A percentile compares a stretch with the other conserved stretches of the same genome.
Evolutionary conservation across 2,329 filamentous ascomycete genomes (phyloP).

Genomic region (Clonostachys rhizophaga): DNA sequence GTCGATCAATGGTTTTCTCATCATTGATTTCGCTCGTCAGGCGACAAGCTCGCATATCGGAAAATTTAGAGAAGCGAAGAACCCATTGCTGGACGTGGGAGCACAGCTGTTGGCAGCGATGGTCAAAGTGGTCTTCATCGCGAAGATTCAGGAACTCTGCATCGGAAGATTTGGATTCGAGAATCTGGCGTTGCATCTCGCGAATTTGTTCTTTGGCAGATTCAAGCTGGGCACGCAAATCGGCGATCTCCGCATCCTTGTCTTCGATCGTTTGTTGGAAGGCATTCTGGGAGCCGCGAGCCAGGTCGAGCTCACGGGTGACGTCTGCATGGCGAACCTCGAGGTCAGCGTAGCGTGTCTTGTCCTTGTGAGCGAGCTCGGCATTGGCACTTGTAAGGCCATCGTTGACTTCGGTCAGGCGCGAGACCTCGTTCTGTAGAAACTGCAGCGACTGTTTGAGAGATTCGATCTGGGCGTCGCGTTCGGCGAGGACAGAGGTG

Average conservation of each 20-base stretch:
- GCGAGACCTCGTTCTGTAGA: conserved; percentile 75
- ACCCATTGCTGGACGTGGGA: conserved; percentile 98
- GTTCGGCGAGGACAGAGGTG: conserved; percentile 69
- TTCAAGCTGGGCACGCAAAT: conserved; percentile 73
- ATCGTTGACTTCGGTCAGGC: conserved; percentile 79
- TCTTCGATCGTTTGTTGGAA: conserved; percentile 65
- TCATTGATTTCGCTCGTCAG: conserved; percentile 80
- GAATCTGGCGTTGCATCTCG: conserved; percentile 46
- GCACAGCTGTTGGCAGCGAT: conserved; percentile 89
- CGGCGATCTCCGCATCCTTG: conserved; percentile 79
- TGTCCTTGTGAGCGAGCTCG: conserved; percentile 69
- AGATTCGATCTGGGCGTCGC: conserved; percentile 80
- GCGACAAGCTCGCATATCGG: conserved; percentile 84
- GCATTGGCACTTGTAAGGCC: conserved; percentile 73
- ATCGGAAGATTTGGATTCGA: conserved; percentile 55
- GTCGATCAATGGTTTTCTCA: conserved; percentile 87
- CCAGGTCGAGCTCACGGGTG: conserved; percentile 63
- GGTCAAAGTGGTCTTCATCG: conserved; percentile 94
- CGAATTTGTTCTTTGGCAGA: conserved; percentile 61
- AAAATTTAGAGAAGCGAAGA: conserved; percentile 95
- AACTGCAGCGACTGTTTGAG: conserved; percentile 75
- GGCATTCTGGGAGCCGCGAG: conserved; percentile 59
- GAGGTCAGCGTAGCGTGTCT: conserved; percentile 61
- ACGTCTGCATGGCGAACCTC: conserved; percentile 63
- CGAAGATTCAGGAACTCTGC: conserved; percentile 71